Evolutionary conservation across 441 rosid genomes (phyloP).

Genomic region (Populus trichocarpa): DNA sequence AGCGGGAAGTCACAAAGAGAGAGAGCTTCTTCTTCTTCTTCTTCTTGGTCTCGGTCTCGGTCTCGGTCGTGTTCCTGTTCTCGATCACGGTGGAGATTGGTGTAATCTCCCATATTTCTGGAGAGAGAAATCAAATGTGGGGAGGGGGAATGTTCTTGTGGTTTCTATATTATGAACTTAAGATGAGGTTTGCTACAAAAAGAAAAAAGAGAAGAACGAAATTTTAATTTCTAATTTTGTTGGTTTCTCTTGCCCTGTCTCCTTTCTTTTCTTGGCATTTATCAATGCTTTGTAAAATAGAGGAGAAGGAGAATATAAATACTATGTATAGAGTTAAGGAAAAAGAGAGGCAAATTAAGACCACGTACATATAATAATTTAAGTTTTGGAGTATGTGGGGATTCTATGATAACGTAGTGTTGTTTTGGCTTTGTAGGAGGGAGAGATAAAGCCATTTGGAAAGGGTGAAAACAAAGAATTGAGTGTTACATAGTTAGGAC

Average conservation of each 20-base stretch:
- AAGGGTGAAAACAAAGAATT: background rate
- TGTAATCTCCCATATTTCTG: conserved; percentile 23
- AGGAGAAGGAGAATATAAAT: too few species aligned
- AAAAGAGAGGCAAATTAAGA: too few species aligned
- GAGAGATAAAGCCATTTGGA: background rate
- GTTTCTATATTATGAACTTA: background rate
- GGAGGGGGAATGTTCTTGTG: background rate
- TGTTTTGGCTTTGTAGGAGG: background rate
- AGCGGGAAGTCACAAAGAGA: conserved; percentile 56
- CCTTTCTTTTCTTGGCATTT: too few species aligned
- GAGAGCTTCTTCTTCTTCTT: conserved; percentile 40
- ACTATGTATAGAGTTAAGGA: too few species aligned
- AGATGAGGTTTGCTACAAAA: background rate
- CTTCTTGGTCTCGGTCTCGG: background rate
- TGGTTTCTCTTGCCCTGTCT: too few species aligned
- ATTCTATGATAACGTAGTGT: too few species aligned
- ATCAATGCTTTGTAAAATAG: too few species aligned
- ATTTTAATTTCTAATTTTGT: too few species aligned
- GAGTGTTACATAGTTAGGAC: background rate
- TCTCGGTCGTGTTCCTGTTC: background rate
- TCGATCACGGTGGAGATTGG: background rate
- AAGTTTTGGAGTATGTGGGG: too few species aligned
- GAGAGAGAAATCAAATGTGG: background rate
- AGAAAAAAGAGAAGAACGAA: too few species aligned
- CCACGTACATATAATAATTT: too few species aligned